Conservation (phyloP, 805 yeast species). For the Spathaspora passalidarum region DNA sequence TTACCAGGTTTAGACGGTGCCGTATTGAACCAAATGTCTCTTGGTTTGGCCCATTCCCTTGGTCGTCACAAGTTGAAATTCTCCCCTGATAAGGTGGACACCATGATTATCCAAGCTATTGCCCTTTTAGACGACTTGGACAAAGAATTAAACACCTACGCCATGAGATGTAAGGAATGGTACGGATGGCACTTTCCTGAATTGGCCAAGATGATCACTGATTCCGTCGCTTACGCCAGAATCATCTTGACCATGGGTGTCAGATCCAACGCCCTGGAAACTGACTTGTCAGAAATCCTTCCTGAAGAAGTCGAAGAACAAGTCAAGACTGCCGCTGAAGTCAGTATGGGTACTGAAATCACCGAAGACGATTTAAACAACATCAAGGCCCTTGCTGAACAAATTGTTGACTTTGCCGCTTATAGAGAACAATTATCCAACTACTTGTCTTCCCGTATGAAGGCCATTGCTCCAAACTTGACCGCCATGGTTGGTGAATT, state of each 20-base stretch:
- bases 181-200: slow-evolving; percentile 99
- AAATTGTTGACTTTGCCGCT: slow-evolving; percentile 91
- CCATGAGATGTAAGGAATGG: slow-evolving; percentile 99
- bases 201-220: slow-evolving; percentile 93
- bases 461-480: slow-evolving; percentile 97
- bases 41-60: slow-evolving; percentile 97
- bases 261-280: slow-evolving; percentile 84
- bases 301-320: slow-evolving; percentile 48
- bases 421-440: slow-evolving; percentile 95
- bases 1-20: slow-evolving; percentile 88
- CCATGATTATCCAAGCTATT: slow-evolving; percentile 98
- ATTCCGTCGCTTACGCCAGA: slow-evolving; percentile 94
- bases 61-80: slow-evolving; percentile 98
- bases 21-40: slow-evolving; percentile 89
- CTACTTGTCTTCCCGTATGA: slow-evolving; percentile 92
- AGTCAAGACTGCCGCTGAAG: slow-evolving; percentile 95
- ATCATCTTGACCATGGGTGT: slow-evolving; percentile 91
- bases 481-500: slow-evolving; percentile 95
- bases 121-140: slow-evolving; percentile 95
- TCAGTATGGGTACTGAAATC: slow-evolving; percentile 99
- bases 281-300: slow-evolving; percentile 63
- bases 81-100: slow-evolving; percentile 97
- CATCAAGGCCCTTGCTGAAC: slow-evolving; percentile 89
- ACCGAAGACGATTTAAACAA: slow-evolving; percentile 85
- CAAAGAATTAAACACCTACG: slow-evolving; percentile 95